Percentiles rank a stretch among this genome's conserved stretches.
These are phyloP conservation scores for Rhodomyrtus psidioides DNA, from an alignment of 441 rosid species.

Conservation along the genomic window DNA sequence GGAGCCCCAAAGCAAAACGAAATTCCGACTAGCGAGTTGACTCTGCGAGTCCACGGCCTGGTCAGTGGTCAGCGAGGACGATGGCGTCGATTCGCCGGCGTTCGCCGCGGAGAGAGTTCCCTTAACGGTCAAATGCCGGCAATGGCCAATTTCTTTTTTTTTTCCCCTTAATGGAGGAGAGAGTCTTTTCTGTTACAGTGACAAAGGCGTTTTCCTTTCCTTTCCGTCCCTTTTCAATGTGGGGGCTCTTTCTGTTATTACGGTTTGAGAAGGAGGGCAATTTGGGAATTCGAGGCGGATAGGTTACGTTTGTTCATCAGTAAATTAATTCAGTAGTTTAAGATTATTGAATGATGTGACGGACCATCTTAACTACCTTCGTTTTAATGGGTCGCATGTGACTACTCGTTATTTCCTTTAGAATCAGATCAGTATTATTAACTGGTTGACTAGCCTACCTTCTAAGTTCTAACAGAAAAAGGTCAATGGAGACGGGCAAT, in stretches of 20 bases:
- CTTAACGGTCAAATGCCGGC: constrained; percentile 27
- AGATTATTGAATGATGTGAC: neutral
- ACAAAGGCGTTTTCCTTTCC: neutral
- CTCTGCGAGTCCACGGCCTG: neutral
- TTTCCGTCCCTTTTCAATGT: neutral
- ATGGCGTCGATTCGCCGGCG: neutral
- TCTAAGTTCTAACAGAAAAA: neutral
- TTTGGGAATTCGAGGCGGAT: neutral
- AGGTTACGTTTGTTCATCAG: neutral
- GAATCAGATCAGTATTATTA: neutral
- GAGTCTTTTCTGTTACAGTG: neutral
- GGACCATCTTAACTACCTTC: neutral
- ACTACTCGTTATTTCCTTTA: neutral
- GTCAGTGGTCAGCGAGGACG: constrained; percentile 25
- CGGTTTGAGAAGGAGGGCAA: neutral
- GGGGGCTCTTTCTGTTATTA: neutral
- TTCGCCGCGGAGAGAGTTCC: neutral
- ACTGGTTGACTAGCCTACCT: neutral
- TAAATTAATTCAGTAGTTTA: neutral
- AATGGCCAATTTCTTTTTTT: neutral
- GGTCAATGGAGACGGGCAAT: neutral
- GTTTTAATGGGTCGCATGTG: neutral
- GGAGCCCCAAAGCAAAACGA: constrained; percentile 15
- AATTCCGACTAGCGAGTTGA: neutral
- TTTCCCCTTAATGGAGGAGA: neutral